Evolutionary conservation across 2,329 filamentous ascomycete genomes (phyloP).

Genomic region (Neocatenulostroma microsporum): DNA sequence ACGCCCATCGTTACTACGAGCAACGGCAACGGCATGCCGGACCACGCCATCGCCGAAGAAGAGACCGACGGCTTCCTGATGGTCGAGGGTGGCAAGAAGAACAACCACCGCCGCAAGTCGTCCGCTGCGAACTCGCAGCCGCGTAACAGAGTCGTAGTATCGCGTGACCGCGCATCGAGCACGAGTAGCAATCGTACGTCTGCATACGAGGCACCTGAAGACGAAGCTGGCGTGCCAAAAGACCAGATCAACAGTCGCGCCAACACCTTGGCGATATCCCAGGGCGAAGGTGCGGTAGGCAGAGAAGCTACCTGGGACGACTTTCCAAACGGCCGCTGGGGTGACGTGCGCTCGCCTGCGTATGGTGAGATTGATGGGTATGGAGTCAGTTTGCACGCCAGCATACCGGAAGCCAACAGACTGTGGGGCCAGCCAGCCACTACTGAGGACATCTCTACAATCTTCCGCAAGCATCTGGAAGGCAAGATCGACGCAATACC

Average conservation of each 20-base stretch:
- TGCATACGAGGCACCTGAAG: constrained; percentile 59
- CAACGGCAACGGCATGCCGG: constrained; percentile 40
- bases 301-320: constrained; percentile 98
- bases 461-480: constrained; percentile 75
- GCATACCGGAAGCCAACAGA: constrained; percentile 69
- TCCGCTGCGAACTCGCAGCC: constrained; percentile 79
- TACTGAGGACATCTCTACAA: constrained; percentile 61
- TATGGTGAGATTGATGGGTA: constrained; percentile 99
- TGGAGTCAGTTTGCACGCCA: constrained; percentile 88
- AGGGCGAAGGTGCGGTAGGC: constrained; percentile 81
- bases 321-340: constrained; percentile 93
- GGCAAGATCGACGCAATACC: constrained; percentile 76
- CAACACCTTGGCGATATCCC: constrained; percentile 85
- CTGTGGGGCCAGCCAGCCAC: constrained; percentile 77
- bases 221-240: constrained; percentile 68
- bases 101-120: constrained; percentile 47
- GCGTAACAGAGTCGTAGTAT: constrained; percentile 77
- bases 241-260: constrained; percentile 63
- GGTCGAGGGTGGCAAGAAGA: constrained; percentile 44
- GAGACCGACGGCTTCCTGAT: constrained; percentile 31
- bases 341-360: constrained; percentile 83
- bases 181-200: constrained; percentile 44
- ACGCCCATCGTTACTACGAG: constrained; percentile 16
- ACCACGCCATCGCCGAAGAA: constrained; percentile 21
- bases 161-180: constrained; percentile 48